Evolutionary conservation across 495 filamentous ascomycete species (phyloP), one percentile per base, ranked within the genome.

Genomic region (Podospora australis): DNA sequence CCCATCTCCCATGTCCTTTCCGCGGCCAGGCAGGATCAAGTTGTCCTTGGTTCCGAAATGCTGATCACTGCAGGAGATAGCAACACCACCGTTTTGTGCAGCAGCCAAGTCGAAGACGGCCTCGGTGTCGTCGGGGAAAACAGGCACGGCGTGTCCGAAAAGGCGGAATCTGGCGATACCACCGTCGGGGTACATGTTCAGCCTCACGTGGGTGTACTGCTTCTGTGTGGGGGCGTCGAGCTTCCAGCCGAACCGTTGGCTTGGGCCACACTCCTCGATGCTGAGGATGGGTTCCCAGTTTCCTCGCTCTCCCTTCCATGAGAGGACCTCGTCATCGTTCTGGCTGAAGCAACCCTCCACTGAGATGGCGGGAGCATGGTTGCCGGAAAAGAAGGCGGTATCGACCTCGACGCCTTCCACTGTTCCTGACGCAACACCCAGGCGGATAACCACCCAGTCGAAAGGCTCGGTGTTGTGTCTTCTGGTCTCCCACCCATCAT

Each of bases 401-500:
- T 96, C 87, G 49, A 95, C 71, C 64, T 95, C 90, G 23, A 95
- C 73, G 11, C 90, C 90, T 45, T 80, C 74, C 17, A 95, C 80
- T 2, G 69, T 75, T 7, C 86, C 90, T 6, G 81, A 85, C 8
- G 85, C 78, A 8, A 90, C 86, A 26, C 90, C 90, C 4, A 95
- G 80, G 41, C 74, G 73, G 41, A 95, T 80, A 28, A 90, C 78
- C 1, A 89, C 88, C 82, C 85, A 95, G 67, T 96, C 90, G 54
- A 83, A 88, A 3, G 80, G 76, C 21, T 79, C 73, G 0, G 75
- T 67, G 63, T 96, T 96, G 71, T 95, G 90, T 39, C 90, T 74
- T 13, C 90, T 78, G 2, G 89, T 95, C 65, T 96, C 90, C 90
- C 90, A 96, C 20, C 90, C 90, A 61, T 96, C 90, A 64, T 90